Conservation (phyloP, 2,329 filamentous ascomycete genomes). For the Phyllosticta ampelicida region DNA sequence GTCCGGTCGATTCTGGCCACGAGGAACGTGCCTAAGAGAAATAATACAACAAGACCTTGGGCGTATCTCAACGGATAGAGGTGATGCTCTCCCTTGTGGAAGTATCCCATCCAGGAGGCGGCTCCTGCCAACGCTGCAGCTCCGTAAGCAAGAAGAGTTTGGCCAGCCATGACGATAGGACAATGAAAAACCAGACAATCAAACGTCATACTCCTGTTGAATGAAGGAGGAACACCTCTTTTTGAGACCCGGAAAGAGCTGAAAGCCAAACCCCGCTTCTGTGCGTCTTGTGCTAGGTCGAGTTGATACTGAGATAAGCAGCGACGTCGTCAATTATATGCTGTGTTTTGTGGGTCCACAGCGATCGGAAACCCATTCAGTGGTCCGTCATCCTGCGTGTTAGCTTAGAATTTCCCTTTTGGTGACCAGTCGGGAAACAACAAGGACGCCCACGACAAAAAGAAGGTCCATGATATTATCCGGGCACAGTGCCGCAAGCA, state of each 20-base stretch:
- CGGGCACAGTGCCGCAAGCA: no score
- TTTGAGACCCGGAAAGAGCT: background rate
- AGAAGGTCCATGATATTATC: no score
- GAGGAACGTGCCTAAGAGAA: background rate
- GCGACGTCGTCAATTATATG: background rate
- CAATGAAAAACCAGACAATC: background rate
- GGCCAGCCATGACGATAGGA: background rate
- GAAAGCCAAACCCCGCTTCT: background rate
- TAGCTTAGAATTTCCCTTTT: background rate
- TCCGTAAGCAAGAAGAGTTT: background rate
- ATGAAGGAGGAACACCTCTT: background rate
- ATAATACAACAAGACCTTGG: background rate
- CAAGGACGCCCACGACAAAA: no score
- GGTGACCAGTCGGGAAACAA: background rate
- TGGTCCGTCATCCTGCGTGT: background rate
- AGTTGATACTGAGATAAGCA: background rate
- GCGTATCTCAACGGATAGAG: background rate
- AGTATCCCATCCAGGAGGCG: background rate
- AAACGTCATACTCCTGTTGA: background rate
- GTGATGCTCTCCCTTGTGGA: conserved; percentile 7
- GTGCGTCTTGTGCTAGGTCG: background rate
- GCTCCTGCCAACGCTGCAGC: background rate
- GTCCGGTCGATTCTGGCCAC: background rate
- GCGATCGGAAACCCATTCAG: background rate
- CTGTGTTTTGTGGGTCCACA: background rate